Base-by-base conservation (phyloP, 2,329 filamentous ascomycete genomes). In the Hypoxylon sp. region DNA sequence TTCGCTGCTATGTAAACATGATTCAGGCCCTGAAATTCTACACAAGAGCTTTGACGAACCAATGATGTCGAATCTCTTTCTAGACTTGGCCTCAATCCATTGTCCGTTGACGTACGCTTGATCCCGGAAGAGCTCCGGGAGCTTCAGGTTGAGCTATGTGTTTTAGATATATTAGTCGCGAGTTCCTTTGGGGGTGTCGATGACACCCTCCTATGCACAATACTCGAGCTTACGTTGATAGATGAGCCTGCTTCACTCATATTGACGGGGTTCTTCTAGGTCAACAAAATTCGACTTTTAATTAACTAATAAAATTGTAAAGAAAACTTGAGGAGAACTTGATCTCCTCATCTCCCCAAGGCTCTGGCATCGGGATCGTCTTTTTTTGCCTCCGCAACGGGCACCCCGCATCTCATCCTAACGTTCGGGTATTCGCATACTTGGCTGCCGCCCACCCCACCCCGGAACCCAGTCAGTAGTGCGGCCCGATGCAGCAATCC, bases 51-150 rank as follows among this genome's bases (percentile, higher is more conserved):
- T 19, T 7, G 19, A 58, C 64, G 13, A 61, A 79, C 79, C 79
- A 42, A 79, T 70, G 31, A 84, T 75, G 55, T 83, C 79, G 56
- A 83, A 84, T 38, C 77, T 73, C 65, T 82, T 80, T 44, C 78
- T 78, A 2, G 80, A 82, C 62, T 79, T 79, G 3, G 80, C 73
- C 57, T 78, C 77, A 26, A 78, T 70, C 79, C 80, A 83, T 61
- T 79, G 61, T n/a, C 80, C 80, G 49, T 77, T 67, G 27, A 83
- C 73, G 51, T 79, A 78, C 1, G 78, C 80, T 52, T 79, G 68
- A 44, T 79, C 76, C 41, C 76, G 76, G 63, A 83, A 78, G n/a
- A 83, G 63, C 16, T 77, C 74, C 7, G 78, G 72, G 52, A 79
- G 76, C 64, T 79, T 79, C 55, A 83, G 72, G 75, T 82, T 60